Evolutionary conservation across 208 protist species (phyloP), one percentile per base, ranked within the genome.

Genomic region (Leishmania mexicana): DNA sequence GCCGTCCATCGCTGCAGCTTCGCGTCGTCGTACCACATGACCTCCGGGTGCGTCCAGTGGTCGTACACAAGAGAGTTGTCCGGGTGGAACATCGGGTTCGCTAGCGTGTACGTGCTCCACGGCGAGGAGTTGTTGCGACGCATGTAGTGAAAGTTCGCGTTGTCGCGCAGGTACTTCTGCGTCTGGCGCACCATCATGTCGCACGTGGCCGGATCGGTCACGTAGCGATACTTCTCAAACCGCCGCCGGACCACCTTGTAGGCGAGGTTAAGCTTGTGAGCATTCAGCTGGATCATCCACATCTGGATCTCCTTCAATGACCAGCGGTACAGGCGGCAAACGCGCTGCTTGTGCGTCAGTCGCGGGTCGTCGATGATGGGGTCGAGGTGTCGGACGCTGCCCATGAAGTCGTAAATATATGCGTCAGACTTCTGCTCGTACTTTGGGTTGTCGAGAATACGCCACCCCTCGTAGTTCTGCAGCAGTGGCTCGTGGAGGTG

Each of bases 131-230:
- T 95, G 87, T 97, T 96, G 73, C 90, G 89, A n/a, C 95, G 91
- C 81, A 97, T 54, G 78, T 88, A 97, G 81, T 96, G 87, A 76
- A 89, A 91, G 85, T 91, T 93, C 13, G 91, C 90, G 85, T 94
- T 96, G 65, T 97, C 95, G 51, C 95, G 92, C 68, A 97, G 86
- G 83, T 97, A 97, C 86, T 97, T 97, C 80, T 97, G 95, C 21
- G 95, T 96, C 87, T 97, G 87, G 4, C 95, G 93, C 88, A 97
- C 95, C 95, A 97, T 97, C 95, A 97, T 97, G 67, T 97, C 95
- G 83, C 95, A 97, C 76, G 89, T 93, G 19, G 93, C 95, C 19
- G 95, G 95, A 79, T 97, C 95, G 10, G 95, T 96, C 53, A 97
- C 95, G 87, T 95, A 96, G 81, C 95, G 92, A 78, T 97, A 97